phyloP scores from a whole-genome alignment of 768 basidiomycete genomes.

The Russula sp. region DNA sequence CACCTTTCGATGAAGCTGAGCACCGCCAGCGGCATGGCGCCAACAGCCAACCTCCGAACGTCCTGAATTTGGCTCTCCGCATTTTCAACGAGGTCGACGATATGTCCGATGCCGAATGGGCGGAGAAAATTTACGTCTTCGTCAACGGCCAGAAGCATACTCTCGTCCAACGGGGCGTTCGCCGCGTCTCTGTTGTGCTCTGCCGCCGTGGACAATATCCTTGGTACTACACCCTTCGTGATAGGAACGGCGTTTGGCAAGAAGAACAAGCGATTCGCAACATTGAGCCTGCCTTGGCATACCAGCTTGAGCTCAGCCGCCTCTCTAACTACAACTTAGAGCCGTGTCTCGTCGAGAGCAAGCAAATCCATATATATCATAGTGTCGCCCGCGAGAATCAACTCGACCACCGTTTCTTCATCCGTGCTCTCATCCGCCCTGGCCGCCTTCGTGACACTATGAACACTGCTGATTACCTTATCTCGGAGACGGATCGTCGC shows the following conservation, averaged over 20 bases:
- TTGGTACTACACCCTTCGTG: conserved; percentile 87
- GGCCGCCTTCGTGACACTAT: conserved; percentile 88
- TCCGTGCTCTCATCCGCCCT: conserved; percentile 93
- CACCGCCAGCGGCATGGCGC: conserved; percentile 70
- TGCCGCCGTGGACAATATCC: conserved; percentile 92
- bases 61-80: conserved; percentile 89
- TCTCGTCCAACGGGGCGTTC: conserved; percentile 72
- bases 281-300: conserved; percentile 96
- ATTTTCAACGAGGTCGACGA: conserved; percentile 80
- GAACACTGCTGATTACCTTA: conserved; percentile 95
- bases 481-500: conserved; percentile 96
- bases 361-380: conserved; percentile 98
- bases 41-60: conserved; percentile 76
- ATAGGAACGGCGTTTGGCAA: conserved; percentile 65
- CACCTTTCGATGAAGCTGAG: conserved; percentile 65
- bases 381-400: conserved; percentile 94
- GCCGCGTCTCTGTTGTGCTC: conserved; percentile 86
- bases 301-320: conserved; percentile 94
- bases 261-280: conserved; percentile 97
- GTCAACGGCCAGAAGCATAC: conserved; percentile 61
- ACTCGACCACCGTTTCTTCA: conserved; percentile 96
- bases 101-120: conserved; percentile 70
- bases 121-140: conserved; percentile 61
- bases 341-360: conserved; percentile 94
- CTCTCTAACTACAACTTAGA: conserved; percentile 95